phyloP scores from a whole-genome alignment of 768 basidiomycete genomes.

The Dioszegia aurantiaca region DNA sequence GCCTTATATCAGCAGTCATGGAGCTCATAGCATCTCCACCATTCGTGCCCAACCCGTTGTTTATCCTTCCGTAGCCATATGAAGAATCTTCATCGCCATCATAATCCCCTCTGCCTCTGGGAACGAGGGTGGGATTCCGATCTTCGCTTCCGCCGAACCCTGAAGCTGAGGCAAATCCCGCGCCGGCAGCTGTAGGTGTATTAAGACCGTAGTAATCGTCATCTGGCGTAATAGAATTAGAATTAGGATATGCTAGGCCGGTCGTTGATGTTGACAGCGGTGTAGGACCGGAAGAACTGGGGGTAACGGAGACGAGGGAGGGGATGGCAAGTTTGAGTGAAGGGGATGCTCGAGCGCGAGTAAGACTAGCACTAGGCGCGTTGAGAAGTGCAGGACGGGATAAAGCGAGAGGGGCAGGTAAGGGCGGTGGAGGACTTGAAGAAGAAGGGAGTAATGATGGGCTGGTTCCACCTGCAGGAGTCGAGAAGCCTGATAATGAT shows the following conservation, averaged over 20 bases:
- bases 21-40: constrained; percentile 22
- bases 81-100: constrained; percentile 38
- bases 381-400: constrained; percentile 30
- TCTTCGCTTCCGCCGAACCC: constrained; percentile 19
- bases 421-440: constrained; percentile 3
- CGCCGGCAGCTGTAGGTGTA: constrained; percentile 27
- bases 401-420: neutral
- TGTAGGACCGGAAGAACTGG: constrained; percentile 5
- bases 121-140: constrained; percentile 36
- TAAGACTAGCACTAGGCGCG: constrained; percentile 18
- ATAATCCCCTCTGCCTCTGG: constrained; percentile 28
- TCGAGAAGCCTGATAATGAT: constrained; percentile 35
- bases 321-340: constrained; percentile 32
- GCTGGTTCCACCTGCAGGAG: constrained; percentile 14
- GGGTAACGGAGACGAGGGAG: constrained; percentile 21
- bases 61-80: constrained; percentile 36
- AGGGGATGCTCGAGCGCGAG: constrained; percentile 12
- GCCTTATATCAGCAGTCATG: constrained; percentile 38
- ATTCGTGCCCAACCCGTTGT: constrained; percentile 21
- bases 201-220: constrained; percentile 20
- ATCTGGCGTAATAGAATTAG: constrained; percentile 1
- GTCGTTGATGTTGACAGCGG: constrained; percentile 18
- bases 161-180: neutral
- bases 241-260: constrained; percentile 20
- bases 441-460: constrained; percentile 4